Base-by-base conservation (phyloP, 768 basidiomycete genomes). In the Candolleomyces eurysporus region DNA sequence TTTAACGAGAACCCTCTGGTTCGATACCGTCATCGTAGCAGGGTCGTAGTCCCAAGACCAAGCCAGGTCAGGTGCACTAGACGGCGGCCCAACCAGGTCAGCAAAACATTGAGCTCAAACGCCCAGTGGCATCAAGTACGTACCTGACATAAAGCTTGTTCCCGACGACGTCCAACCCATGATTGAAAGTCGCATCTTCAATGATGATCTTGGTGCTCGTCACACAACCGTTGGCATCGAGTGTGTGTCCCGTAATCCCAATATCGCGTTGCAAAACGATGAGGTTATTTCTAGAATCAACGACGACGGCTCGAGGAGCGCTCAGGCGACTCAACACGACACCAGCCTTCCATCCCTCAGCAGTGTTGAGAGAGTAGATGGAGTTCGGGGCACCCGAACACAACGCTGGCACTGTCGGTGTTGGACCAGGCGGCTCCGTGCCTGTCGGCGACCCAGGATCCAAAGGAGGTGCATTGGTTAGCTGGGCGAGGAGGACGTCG, bases 1-100 rank as follows among this genome's bases (percentile, higher is more conserved):
- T 49, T 62, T 65, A 19, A 65, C 63, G 16, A 65, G 53, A 4
- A 51, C 57, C 32, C 50, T 57, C 39, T 64, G 50, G 48, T 65
- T 65, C 0, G 62, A 48, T 9, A 55, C 60, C 19, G 65, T 65
- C 59, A 63, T 60, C 0, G 65, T 54, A 1, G 42, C 54, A n/a
- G 65, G 53, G 26, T 63, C 56, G 60, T 65, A 65, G 42, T 65
- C 62, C 65, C 65, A 65, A 30, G 57, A 60, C 62, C 62, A 65
- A 26, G 65, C 63, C 10, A 56, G 9, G 40, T 66, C 60, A 19
- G 54, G 40, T 13, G 63, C 61, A 43, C 60, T 61, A n/a, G 42
- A 31, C 52, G 14, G 49, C 30, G 46, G 19, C 16, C 5, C 3
- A 40, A 17, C 36, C 36, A 36, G 36, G 26, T 60, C 13, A 8